Conservation (phyloP, 441 rosid species). For the Gossypium gossypioides region DNA sequence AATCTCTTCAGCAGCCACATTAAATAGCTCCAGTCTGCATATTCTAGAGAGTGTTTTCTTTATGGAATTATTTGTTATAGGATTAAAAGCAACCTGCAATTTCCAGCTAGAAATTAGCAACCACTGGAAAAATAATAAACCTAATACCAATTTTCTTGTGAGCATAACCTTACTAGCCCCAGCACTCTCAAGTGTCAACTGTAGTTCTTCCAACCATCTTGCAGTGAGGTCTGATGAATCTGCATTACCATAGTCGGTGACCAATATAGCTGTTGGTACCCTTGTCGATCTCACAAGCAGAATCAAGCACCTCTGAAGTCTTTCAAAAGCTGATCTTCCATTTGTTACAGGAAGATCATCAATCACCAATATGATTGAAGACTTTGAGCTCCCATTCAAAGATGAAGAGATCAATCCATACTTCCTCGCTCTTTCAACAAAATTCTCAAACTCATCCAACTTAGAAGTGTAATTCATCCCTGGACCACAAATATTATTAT, state of each 20-base stretch:
- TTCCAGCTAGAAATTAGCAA: constrained; percentile 22
- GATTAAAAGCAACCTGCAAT: constrained; percentile 75
- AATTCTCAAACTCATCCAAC: constrained; percentile 81
- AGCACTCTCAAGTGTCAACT: constrained; percentile 52
- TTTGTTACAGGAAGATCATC: constrained; percentile 81
- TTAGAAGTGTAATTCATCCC: constrained; percentile 70
- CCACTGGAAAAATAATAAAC: neutral
- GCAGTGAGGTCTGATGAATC: constrained; percentile 51
- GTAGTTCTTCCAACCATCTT: constrained; percentile 53
- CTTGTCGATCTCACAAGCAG: constrained; percentile 59
- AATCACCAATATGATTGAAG: constrained; percentile 46
- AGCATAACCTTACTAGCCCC: constrained; percentile 75
- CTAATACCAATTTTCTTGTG: constrained; percentile 19
- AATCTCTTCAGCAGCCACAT: constrained; percentile 47
- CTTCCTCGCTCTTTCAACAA: constrained; percentile 62
- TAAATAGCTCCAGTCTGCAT: constrained; percentile 56
- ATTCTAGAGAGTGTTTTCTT: constrained; percentile 63
- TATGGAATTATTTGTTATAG: constrained; percentile 65
- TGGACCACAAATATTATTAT: constrained; percentile 17
- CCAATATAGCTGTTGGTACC: constrained; percentile 57
- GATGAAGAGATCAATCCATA: constrained; percentile 54
- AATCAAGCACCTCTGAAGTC: constrained; percentile 54
- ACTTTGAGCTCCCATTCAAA: constrained; percentile 24
- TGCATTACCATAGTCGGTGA: constrained; percentile 43
- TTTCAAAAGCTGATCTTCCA: constrained; percentile 60